Base-by-base conservation (phyloP, 257 asterid species). In the Solanum microdontum region DNA sequence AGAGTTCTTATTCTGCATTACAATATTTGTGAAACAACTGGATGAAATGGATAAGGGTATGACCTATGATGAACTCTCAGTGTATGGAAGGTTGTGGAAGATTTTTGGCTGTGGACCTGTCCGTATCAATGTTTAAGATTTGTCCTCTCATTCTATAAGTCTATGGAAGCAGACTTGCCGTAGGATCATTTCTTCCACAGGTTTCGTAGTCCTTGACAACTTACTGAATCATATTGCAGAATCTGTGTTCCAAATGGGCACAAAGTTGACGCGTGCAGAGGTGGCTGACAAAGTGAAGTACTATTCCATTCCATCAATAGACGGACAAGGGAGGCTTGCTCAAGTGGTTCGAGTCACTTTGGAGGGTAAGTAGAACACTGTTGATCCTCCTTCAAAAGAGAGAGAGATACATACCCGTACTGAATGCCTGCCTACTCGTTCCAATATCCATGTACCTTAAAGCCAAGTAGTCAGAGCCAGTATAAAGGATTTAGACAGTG, bases 41-140 rank as follows among this genome's bases (percentile, higher is more conserved):
- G 96, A 95, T 90, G 99, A 95, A 90, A 98, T 94, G 92, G 99
- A 95, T 89, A 94, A 93, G 95, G 98, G 98, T 80, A 94, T 97
- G 98, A 93, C 98, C 66, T 94, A 94, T 69, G 98, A 92, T 82
- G 98, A 96, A 90, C 97, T 95, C 86, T 96, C 98, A 19, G 95
- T 93, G 8, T 94, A 93, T 85, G 98, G 98, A 90, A 93, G 98
- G 93, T 51, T 94, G 92, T 96, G 99, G 7, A 94, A 95, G 90
- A 94, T 95, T 80, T 95, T 93, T 93, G 94, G 95, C 28, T 94
- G 98, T 40, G 99, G 98, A 33, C 98, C 97, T 37, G 95, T 51
- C n/a, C 62, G n/a, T 95, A 26, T 95, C 99, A 66, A 93, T 95
- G 98, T 97, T 97, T 88, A 94, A 97, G 98, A 98, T 97, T 86